Base-by-base conservation (phyloP, 495 filamentous ascomycete genomes). In the Immersiella caudata region DNA sequence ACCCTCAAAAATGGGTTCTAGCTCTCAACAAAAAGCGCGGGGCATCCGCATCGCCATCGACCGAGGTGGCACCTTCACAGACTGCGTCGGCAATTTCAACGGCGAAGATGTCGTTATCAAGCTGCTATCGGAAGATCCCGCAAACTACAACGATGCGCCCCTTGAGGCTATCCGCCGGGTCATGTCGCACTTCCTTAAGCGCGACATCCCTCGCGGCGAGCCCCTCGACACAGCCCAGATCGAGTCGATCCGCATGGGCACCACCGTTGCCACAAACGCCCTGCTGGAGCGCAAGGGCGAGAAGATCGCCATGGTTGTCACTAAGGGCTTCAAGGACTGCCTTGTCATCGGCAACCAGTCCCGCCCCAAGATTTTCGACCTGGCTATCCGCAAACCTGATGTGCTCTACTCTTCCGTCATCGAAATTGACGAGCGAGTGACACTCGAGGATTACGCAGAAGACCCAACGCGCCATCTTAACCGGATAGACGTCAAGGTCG, bases 231-330 rank as follows among this genome's bases (percentile, higher is more conserved):
- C 94, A 2, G 87, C 89, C 46, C 79, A 86, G 71, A 97, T 99
- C 71, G 85, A 93, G 62, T 91, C 89, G 50, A 91, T 95, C 64
- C 89, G 92, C 59, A 94, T 96, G 92, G 92, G 92, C 29, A 96
- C 92, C 21, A 96, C 92, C 2, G 92, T 96, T 26, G 92, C 92
- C 0, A 96, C 92, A 16, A 96, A 96, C 76, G 92, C 92, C 0
- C 78, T 99, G 64, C 82, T 99, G 1, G 96, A 99, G 78, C 80
- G 95, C 65, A 99, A 98, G 78, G 95, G 95, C 6, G 95, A 97
- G 78, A 88, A 88, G 71, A 96, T 96, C 67, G 95, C 90, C 2
- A 84, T 99, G 71, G 85, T 98, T 22, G 93, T 96, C 11, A 97
- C 96, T 1, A 91, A 92, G 74, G 95, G 95, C 0, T 99, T 99